Conservation (phyloP, 2,329 filamentous ascomycete genomes). For the Coccinonectria pachysandricola region DNA sequence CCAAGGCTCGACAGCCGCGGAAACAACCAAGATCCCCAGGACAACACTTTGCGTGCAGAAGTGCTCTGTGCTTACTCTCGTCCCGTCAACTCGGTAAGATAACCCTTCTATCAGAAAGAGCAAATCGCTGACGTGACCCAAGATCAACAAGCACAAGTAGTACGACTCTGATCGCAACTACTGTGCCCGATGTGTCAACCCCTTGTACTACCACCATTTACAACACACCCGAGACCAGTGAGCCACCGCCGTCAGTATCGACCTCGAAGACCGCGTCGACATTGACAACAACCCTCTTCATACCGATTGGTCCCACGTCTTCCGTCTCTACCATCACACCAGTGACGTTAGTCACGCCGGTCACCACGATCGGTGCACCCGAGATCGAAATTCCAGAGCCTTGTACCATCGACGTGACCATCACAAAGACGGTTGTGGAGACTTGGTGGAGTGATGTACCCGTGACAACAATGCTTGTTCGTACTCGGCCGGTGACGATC, state of each 20-base stretch:
- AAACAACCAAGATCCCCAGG: slow-evolving; percentile 3
- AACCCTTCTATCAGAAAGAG: not conserved
- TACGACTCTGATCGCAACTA: slow-evolving; percentile 4
- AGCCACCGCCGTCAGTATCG: slow-evolving; percentile 1
- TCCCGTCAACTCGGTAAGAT: slow-evolving; percentile 12
- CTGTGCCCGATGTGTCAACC: slow-evolving; percentile 5
- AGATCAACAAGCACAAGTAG: slow-evolving; percentile 6
- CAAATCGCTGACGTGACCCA: slow-evolving; percentile 1
- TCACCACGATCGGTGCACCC: not conserved
- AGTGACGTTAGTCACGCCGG: not conserved
- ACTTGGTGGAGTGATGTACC: slow-evolving; percentile 14
- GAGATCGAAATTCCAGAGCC: slow-evolving; percentile 6
- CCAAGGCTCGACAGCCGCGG: too few species aligned
- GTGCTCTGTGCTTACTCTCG: slow-evolving; percentile 12
- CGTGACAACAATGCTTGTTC: slow-evolving; percentile 8
- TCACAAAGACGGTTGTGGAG: slow-evolving; percentile 12
- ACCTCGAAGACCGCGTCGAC: slow-evolving; percentile 2
- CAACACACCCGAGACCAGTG: slow-evolving; percentile 3
- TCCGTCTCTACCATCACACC: slow-evolving; percentile 5
- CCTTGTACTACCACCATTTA: slow-evolving; percentile 15
- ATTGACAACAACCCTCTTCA: slow-evolving; percentile 5
- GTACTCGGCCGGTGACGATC: slow-evolving; percentile 13
- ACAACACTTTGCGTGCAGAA: slow-evolving; percentile 13
- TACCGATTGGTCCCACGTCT: slow-evolving; percentile 1
- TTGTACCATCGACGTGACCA: slow-evolving; percentile 16